phyloP scores from a whole-genome alignment of 2,329 filamentous ascomycete species.

The Ophiostoma pallidulum region DNA sequence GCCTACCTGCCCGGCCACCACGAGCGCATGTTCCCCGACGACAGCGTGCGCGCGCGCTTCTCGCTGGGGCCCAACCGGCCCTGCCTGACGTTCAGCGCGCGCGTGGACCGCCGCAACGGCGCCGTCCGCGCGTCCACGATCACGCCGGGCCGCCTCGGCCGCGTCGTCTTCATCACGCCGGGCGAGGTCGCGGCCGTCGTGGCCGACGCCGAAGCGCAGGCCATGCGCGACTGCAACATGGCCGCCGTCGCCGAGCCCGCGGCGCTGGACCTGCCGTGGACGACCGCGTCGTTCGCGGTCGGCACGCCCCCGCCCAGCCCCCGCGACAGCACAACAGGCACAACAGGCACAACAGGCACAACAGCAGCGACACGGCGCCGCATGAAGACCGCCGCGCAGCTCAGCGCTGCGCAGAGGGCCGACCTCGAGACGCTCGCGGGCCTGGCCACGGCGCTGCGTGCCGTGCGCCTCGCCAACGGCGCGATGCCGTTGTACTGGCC shows the following conservation, averaged over 20 bases:
- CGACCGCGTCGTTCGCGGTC: conserved; percentile 23
- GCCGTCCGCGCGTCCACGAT: conserved; percentile 45
- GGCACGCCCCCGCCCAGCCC: conserved; percentile 27
- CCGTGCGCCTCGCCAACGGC: conserved; percentile 35
- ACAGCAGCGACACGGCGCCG: too few relatives aligned
- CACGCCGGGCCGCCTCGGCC: conserved; percentile 38
- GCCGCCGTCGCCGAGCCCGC: not conserved
- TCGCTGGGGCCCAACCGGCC: conserved; percentile 44
- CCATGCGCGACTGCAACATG: not conserved
- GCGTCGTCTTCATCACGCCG: conserved; percentile 48
- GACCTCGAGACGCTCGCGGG: conserved; percentile 39
- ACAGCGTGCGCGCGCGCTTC: conserved; percentile 38
- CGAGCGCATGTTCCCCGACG: conserved; percentile 48
- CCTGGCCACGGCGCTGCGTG: conserved; percentile 38
- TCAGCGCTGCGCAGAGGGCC: conserved; percentile 33
- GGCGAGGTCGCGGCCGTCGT: conserved; percentile 37
- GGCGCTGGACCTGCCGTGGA: conserved; percentile 5
- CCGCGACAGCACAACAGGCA: too few relatives aligned
- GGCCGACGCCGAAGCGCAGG: conserved; percentile 6
- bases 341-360: too few relatives aligned
- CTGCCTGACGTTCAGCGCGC: conserved; percentile 54
- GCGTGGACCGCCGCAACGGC: conserved; percentile 43
- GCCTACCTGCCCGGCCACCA: conserved; percentile 50
- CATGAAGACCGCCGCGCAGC: conserved; percentile 34
- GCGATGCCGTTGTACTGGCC: conserved; percentile 40